Evolutionary conservation across 257 asterid genomes (phyloP), one percentile per base, ranked within the genome.

Genomic region (Capsicum rhomboideum): DNA sequence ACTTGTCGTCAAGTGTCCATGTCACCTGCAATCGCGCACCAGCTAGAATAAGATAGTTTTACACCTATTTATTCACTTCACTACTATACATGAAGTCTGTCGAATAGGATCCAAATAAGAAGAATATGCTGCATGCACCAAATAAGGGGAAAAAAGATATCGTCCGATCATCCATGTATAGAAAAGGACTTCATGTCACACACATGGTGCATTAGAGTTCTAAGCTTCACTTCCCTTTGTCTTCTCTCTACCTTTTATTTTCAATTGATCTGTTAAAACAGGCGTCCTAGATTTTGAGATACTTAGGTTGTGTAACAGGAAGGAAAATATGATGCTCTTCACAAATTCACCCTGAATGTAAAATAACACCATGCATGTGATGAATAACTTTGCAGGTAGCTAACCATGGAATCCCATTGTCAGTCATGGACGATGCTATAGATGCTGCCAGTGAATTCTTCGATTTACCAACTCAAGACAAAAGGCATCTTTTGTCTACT

Each of bases 391-490:
- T 29, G 74, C 88, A 93, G 97, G 93, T 93, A 79, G 83, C 90
- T 87, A 91, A 91, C 87, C 94, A 93, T 58, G 93, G 92, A 44
- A 86, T 93, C 84, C 90, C 91, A n/a, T 61, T 83, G 58, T 85
- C 87, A 29, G 68, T 83, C 77, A 68, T 87, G 61, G 81, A 79
- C 20, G 89, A 84, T 23, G 93, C 97, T 21, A 66, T 90, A 63
- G 90, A 87, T 29, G 90, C 85, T 54, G 94, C 94, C 6, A 86
- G 89, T 61, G 91, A 86, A 71, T 92, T 92, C 86, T 92, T 92
- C 8, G 84, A 89, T 84, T n/a, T 89, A 87, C 91, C 94, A 68
- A 85, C 86, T 20, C 93, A 90, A 83, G 89, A 68, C 54, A 92
- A 92, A 86, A 88, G 87, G 80, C 23, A 17, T 50, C 80, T 87